Evolutionary conservation across 1,284 basidiomycete species (phyloP), one percentile per base, ranked within the genome.

Genomic region (Boletus semigastroideus): DNA sequence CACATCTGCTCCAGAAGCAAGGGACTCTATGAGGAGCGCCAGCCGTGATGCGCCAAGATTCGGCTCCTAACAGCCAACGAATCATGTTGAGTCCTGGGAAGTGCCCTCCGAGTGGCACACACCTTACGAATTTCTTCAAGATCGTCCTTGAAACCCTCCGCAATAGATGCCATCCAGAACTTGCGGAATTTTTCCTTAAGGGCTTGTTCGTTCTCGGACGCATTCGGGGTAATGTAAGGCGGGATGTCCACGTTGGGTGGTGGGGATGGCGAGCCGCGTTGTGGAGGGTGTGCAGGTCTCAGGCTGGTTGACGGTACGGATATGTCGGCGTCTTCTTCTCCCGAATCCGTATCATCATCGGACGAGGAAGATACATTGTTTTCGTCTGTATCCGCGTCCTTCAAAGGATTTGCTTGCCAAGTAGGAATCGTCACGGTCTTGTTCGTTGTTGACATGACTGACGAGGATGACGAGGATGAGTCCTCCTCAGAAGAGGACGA

Each of bases 121-220:
- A 50, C 88, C 76, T 90, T 90, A 39, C 84, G 82, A 60, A 91
- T 84, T 60, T 84, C 78, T 60, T 89, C 86, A 17, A 92, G 72
- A 65, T 91, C 89, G 46, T 87, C 83, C 55, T 79, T 79, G 69
- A 91, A 92, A 16, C 81, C 87, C 65, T 91, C 88, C 1, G 84
- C 88, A 5, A 91, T 77, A 3, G 83, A 80, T 4, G 80, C 69
- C 87, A 92, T 90, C 87, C 88, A 92, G 63, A 91, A 90, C 63
- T 84, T 84, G 50, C 82, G 73, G 63, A 91, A 91, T 39, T 75
- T 79, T 27, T 80, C 80, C 57, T 80, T 83, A 60, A 91, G 63
- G 3, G 67, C 64, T 42, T 79, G 68, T 52, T 89, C 84, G 33
- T 74, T 69, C 51, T 74, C 64, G 27, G 67, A 67, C 11, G 69